phyloP scores from a whole-genome alignment of 2,329 filamentous ascomycete genomes.

The Aureobasidium sp. region DNA sequence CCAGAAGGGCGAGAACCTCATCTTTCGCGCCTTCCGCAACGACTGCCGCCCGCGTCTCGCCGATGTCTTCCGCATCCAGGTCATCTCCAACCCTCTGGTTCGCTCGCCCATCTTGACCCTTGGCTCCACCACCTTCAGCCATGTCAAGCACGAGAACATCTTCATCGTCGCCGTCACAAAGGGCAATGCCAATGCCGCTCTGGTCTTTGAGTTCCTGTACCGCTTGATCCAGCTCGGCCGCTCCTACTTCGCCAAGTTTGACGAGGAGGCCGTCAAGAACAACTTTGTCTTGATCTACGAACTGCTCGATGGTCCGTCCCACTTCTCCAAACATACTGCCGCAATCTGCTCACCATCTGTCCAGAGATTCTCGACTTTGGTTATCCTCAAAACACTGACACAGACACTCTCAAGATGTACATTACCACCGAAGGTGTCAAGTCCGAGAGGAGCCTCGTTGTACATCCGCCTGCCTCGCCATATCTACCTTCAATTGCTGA shows the following conservation, averaged over 20 bases:
- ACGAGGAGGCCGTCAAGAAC: conserved; percentile 99
- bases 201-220: conserved; percentile 98
- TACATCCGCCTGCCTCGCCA: conserved; percentile 40
- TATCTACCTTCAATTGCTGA: conserved; percentile 2
- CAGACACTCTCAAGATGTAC: conserved; percentile 99
- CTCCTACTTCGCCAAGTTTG: conserved; percentile 97
- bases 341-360: not conserved
- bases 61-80: conserved; percentile 98
- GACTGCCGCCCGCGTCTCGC: conserved; percentile 95
- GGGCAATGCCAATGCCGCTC: conserved; percentile 96
- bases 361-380: conserved; percentile 97
- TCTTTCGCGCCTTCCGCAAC: conserved; percentile 97
- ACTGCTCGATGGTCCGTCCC: conserved; percentile 68
- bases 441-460: conserved; percentile 51
- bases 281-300: conserved; percentile 99
- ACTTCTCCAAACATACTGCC: not conserved
- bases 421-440: conserved; percentile 99
- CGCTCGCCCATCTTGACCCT: conserved; percentile 95
- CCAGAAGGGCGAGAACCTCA: conserved; percentile 98
- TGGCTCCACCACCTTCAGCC: conserved; percentile 96
- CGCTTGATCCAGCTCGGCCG: conserved; percentile 80
- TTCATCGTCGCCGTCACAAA: conserved; percentile 97
- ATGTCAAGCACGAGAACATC: conserved; percentile 99
- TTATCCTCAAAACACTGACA: conserved; percentile 98
- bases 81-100: conserved; percentile 96